Conservation (phyloP, 805 yeast species). For the Candida hungchunana region DNA sequence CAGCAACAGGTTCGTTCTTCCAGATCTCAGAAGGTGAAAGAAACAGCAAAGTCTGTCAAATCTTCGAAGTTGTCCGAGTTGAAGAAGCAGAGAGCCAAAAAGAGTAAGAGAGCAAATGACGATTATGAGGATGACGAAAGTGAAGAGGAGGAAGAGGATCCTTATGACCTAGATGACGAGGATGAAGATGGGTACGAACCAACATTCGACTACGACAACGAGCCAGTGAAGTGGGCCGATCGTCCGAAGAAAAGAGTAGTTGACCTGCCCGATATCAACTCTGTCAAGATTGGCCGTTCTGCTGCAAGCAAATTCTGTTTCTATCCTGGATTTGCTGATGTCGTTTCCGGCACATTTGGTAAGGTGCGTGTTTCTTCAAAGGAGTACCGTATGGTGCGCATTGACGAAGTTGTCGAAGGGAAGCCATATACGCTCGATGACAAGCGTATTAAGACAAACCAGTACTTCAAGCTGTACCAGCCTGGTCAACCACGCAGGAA, state of each 20-base stretch:
- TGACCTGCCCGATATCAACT: slow-evolving; percentile 61
- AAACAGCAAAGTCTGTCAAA: slow-evolving; percentile 32
- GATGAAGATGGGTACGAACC: slow-evolving; percentile 42
- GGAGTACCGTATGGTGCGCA: slow-evolving; percentile 78
- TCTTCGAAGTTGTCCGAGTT: slow-evolving; percentile 63
- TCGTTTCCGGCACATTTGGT: slow-evolving; percentile 71
- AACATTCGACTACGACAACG: slow-evolving; percentile 34
- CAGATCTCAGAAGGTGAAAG: slow-evolving; percentile 26
- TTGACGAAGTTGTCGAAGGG: slow-evolving; percentile 56
- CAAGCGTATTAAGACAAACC: slow-evolving; percentile 42
- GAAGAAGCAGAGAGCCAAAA: slow-evolving; percentile 70
- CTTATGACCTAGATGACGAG: slow-evolving; percentile 38
- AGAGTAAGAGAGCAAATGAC: slow-evolving; percentile 36
- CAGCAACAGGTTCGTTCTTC: slow-evolving; percentile 34
- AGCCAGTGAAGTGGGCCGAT: slow-evolving; percentile 44
- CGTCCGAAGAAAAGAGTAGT: slow-evolving; percentile 41
- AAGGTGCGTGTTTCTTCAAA: slow-evolving; percentile 71
- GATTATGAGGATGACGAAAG: slow-evolving; percentile 42
- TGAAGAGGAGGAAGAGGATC: slow-evolving; percentile 31
- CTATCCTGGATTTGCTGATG: slow-evolving; percentile 74
- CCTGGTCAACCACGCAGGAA: slow-evolving; percentile 68
- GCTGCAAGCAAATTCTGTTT: slow-evolving; percentile 71
- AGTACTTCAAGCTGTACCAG: slow-evolving; percentile 71
- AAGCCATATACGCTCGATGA: slow-evolving; percentile 49
- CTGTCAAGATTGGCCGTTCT: slow-evolving; percentile 71